Percentiles rank a stretch among this genome's conserved stretches.
These are phyloP conservation scores for Lasiodiplodia sp. DNA, from an alignment of 2,329 filamentous ascomycete genomes.

Conservation along the genomic window DNA sequence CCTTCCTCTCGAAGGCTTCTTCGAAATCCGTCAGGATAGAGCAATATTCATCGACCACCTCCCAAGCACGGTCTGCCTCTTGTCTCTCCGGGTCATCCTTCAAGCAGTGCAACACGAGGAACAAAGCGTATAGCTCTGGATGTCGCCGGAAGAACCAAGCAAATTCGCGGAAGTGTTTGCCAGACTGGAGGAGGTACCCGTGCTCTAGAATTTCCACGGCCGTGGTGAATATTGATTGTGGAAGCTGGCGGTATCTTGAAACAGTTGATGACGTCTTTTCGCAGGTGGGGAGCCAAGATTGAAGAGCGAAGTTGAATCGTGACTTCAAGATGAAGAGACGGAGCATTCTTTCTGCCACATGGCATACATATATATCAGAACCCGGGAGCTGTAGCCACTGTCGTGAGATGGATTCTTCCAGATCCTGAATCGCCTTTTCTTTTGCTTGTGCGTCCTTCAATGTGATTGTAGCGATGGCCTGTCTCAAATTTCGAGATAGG, in stretches of 20 bases:
- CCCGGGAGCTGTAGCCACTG: neutral
- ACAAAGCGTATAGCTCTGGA: constrained; percentile 18
- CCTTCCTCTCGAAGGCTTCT: constrained; percentile 8
- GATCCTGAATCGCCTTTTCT: constrained; percentile 1
- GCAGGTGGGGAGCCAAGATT: neutral
- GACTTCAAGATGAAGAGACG: neutral
- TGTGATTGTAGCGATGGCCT: neutral
- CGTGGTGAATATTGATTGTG: neutral
- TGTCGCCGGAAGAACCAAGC: constrained; percentile 15
- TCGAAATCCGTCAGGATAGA: constrained; percentile 5
- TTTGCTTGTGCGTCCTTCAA: neutral
- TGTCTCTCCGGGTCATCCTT: neutral
- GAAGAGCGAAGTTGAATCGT: neutral
- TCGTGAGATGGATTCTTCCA: neutral
- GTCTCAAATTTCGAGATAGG: neutral
- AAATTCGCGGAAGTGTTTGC: neutral
- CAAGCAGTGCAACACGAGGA: neutral
- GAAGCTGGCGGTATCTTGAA: neutral
- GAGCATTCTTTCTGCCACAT: neutral
- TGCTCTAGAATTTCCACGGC: constrained; percentile 1
- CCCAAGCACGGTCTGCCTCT: constrained; percentile 8
- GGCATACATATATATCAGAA: neutral
- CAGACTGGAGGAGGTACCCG: constrained; percentile 9
- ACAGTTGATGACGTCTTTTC: neutral
- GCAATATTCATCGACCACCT: neutral